Evolutionary conservation across 768 basidiomycete genomes (phyloP), one percentile per base, ranked within the genome.

Genomic region (Amanita muscaria): DNA sequence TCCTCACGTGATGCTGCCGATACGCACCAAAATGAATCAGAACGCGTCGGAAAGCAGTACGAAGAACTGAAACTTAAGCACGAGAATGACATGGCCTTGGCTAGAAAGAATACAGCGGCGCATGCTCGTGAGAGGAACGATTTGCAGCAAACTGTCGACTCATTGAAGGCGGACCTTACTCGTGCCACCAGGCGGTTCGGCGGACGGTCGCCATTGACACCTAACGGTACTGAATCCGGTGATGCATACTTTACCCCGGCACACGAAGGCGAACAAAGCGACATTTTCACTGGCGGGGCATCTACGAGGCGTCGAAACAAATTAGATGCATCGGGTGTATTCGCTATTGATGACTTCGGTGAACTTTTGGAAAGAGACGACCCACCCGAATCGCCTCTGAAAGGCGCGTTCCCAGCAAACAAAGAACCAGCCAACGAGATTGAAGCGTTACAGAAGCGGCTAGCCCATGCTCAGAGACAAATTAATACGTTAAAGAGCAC

Each of bases 81-180:
- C 57, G 94, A 98, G 65, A 90, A 91, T 11, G 91, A 96, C 50
- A 76, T 97, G 47, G 96, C 94, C 3, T 84, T 88, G 49, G 87
- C 89, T 53, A 76, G 92, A 37, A 88, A 88, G 62, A 78, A 84
- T 44, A 80, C 86, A 1, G 93, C 93, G 1, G 82, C 86, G 19
- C 72, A 97, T 19, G 80, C 84, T 53, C 77, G 94, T 50, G 96
- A 99, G 61, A 94, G 93, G 68, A 83, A 80, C 21, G 94, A 99
- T 53, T 69, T 99, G 31, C 87, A 93, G 58, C 77, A 81, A 49
- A 68, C 77, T 3, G 66, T 97, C 19, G 91, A 96, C 54, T 67
- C 72, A 3, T 60, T 88, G 57, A 88, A 86, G 64, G 72, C 73
- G 0, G 88, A 93, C 36, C 66, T 79, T 38, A 73, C 75, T 7